A percentile compares a stretch with the other conserved stretches of the same genome.
phyloP scores from a whole-genome alignment of 257 asterid species.

The Cordia subcordata region DNA sequence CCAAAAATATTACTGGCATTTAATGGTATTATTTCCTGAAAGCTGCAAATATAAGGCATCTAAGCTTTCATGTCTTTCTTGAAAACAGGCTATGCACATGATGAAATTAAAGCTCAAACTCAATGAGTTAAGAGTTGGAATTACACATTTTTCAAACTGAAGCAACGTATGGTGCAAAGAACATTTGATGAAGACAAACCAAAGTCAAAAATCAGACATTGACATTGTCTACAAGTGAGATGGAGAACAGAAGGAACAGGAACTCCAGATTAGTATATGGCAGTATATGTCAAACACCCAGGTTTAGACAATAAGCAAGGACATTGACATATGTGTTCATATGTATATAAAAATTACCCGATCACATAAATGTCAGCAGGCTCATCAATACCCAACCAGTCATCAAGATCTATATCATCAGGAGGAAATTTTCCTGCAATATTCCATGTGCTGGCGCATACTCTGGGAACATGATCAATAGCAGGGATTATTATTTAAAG shows the following conservation, averaged over 20 bases:
- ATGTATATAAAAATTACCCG: constrained; percentile 68
- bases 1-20: constrained; percentile 94
- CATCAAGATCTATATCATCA: constrained; percentile 71
- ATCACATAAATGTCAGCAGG: constrained; percentile 92
- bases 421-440: constrained; percentile 72
- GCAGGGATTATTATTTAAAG: too few relatives aligned
- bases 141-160: too few relatives aligned
- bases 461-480: constrained; percentile 7
- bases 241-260: too few relatives aligned
- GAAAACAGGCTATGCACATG: neutral
- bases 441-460: constrained; percentile 74
- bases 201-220: too few relatives aligned
- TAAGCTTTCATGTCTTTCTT: too few relatives aligned
- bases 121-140: too few relatives aligned
- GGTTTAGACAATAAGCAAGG: neutral
- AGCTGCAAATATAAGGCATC: constrained; percentile 40
- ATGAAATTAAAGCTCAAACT: neutral
- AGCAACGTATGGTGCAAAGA: too few relatives aligned
- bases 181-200: too few relatives aligned
- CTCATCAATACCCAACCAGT: constrained; percentile 62
- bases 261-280: neutral
- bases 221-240: too few relatives aligned
- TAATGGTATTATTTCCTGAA: constrained; percentile 95
- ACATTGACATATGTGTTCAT: neutral
- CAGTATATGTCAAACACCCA: neutral